A percentile compares a stretch with the other conserved stretches of the same genome.
Evolutionary conservation across 345 rosid genomes (phyloP).

Genomic region (Citrus cavaleriei): DNA sequence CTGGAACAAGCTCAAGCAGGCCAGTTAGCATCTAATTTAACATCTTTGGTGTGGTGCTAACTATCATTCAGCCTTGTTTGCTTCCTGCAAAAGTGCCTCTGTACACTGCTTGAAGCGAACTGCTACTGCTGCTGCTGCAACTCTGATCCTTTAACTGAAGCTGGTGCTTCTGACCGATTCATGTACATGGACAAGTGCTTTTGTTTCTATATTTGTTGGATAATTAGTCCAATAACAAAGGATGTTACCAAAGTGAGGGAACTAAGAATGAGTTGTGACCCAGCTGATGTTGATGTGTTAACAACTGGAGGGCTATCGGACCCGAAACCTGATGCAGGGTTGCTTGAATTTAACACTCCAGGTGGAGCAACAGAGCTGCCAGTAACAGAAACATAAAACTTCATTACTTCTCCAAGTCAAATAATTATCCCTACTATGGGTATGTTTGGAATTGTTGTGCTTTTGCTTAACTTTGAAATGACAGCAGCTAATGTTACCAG

Average conservation of each 20-base stretch:
- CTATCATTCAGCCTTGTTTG: slow-evolving; percentile 1
- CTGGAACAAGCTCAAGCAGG: slow-evolving; percentile 10
- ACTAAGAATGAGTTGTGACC: slow-evolving; percentile 17
- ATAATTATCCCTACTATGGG: not conserved
- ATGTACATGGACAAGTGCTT: not conserved
- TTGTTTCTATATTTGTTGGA: slow-evolving; percentile 15
- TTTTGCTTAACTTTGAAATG: no score
- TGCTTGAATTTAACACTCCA: slow-evolving; percentile 41
- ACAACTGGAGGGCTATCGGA: slow-evolving; percentile 32
- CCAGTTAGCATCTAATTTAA: not conserved
- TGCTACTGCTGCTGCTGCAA: slow-evolving; percentile 7
- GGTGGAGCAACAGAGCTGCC: slow-evolving; percentile 50
- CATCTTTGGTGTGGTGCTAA: not conserved
- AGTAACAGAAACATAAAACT: not conserved
- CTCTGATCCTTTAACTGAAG: slow-evolving; percentile 6
- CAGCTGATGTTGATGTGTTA: slow-evolving; percentile 31
- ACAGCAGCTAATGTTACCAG: no score
- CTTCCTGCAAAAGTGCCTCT: not conserved
- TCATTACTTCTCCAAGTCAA: not conserved
- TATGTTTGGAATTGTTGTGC: not conserved
- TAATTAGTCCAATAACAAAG: slow-evolving; percentile 23
- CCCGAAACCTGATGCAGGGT: slow-evolving; percentile 40
- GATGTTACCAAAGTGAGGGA: slow-evolving; percentile 25
- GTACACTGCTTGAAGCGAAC: not conserved
- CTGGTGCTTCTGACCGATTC: slow-evolving; percentile 7